Evolutionary conservation across 345 rosid genomes (phyloP).

Genomic region (Passiflora organensis): DNA sequence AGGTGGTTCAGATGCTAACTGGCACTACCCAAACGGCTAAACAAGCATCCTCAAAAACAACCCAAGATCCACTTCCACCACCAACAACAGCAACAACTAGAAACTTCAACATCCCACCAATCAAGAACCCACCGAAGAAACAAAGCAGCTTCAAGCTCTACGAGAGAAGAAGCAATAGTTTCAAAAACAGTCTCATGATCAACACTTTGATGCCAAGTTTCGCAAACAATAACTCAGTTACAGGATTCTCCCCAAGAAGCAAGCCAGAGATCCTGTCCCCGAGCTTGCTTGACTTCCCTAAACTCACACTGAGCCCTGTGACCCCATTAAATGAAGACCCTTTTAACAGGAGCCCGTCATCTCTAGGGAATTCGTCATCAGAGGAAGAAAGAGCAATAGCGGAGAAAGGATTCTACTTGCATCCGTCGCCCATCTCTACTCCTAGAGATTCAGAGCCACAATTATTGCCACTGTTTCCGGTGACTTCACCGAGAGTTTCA

Average conservation of each 20-base stretch:
- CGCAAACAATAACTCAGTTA: conserved; percentile 15
- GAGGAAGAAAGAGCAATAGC: conserved; percentile 31
- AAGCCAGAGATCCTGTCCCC: conserved; percentile 75
- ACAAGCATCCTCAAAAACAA: conserved; percentile 39
- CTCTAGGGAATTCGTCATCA: conserved; percentile 34
- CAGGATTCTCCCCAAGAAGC: conserved; percentile 59
- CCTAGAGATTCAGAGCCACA: conserved; percentile 30
- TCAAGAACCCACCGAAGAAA: conserved; percentile 46
- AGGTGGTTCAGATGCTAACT: conserved; percentile 93
- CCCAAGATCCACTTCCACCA: conserved; percentile 15
- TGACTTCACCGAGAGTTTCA: conserved; percentile 27
- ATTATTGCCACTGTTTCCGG: conserved; percentile 36
- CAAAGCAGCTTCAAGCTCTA: conserved; percentile 71
- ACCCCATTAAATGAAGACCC: conserved; percentile 77
- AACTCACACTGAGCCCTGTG: conserved; percentile 75
- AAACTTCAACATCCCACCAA: conserved; percentile 58
- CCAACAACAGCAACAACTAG: conserved; percentile 15
- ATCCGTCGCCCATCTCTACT: conserved; percentile 37
- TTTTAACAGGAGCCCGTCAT: conserved; percentile 55
- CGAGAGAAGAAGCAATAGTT: conserved; percentile 76
- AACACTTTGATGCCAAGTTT: conserved; percentile 56
- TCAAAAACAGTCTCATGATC: conserved; percentile 81
- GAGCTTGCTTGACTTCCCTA: conserved; percentile 87
- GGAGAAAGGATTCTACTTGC: conserved; percentile 37
- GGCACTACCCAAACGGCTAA: conserved; percentile 68